A percentile compares a stretch with the other conserved stretches of the same genome.
Conservation (phyloP, 805 yeast genomes). For the Brettanomyces nanus region DNA sequence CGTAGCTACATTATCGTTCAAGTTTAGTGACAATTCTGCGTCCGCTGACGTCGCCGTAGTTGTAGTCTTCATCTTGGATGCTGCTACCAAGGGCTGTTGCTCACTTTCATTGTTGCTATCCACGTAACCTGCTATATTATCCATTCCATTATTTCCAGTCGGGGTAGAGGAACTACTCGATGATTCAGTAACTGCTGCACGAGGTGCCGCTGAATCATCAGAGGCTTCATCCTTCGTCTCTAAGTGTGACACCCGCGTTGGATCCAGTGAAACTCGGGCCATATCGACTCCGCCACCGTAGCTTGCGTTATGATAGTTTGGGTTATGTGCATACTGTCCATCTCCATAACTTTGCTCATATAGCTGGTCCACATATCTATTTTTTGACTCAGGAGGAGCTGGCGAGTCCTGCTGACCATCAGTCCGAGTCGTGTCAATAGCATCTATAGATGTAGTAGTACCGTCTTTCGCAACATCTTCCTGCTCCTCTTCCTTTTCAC, state of each 20-base stretch:
- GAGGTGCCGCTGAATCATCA: neutral
- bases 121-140: neutral
- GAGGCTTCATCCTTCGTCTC: neutral
- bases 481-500: neutral
- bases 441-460: neutral
- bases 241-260: constrained; percentile 1
- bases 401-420: constrained; percentile 1
- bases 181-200: neutral
- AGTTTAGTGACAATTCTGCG: constrained; percentile 20
- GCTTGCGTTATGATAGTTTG: constrained; percentile 20
- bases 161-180: neutral
- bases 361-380: constrained; percentile 23
- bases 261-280: constrained; percentile 4
- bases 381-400: neutral
- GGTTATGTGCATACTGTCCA: constrained; percentile 16
- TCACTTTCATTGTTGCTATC: neutral
- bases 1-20: constrained; percentile 24
- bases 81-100: neutral
- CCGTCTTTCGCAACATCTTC: neutral
- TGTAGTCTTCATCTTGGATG: constrained; percentile 5
- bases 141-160: neutral
- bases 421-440: neutral
- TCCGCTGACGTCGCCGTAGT: constrained; percentile 24
- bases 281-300: constrained; percentile 6
- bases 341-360: constrained; percentile 26